phyloP scores from a whole-genome alignment of 306 rosid genomes.

The Potentilla sterilis region DNA sequence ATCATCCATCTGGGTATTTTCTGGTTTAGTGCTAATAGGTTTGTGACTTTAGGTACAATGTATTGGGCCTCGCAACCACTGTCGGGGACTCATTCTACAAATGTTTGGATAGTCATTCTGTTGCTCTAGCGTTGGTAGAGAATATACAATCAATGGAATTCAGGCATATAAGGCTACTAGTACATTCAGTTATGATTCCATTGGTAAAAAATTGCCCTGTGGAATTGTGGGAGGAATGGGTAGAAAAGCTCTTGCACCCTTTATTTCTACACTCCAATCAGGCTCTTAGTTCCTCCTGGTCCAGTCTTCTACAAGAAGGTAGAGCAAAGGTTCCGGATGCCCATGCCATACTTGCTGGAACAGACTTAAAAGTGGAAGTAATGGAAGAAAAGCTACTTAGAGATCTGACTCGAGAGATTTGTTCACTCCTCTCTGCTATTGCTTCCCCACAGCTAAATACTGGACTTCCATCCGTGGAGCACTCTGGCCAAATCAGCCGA shows the following conservation, averaged over 20 bases:
- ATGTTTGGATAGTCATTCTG: constrained; percentile 59
- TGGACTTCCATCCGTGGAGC: constrained; percentile 83
- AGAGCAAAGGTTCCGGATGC: constrained; percentile 91
- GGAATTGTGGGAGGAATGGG: constrained; percentile 87
- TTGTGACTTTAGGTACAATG: constrained; percentile 61
- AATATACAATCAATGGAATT: constrained; percentile 93
- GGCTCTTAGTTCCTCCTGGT: constrained; percentile 79
- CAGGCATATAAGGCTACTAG: constrained; percentile 89
- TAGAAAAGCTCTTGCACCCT: constrained; percentile 82
- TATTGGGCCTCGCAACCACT: constrained; percentile 87
- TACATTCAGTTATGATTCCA: constrained; percentile 79
- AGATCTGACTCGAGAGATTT: constrained; percentile 83
- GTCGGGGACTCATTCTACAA: constrained; percentile 80
- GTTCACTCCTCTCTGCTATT: constrained; percentile 65
- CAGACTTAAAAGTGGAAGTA: constrained; percentile 89
- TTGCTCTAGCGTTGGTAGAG: constrained; percentile 78
- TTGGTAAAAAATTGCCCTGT: constrained; percentile 76
- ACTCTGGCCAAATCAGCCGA: constrained; percentile 76
- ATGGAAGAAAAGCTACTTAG: constrained; percentile 90
- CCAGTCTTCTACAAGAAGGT: constrained; percentile 79
- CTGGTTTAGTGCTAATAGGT: constrained; percentile 23
- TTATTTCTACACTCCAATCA: constrained; percentile 67
- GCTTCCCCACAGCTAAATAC: constrained; percentile 73
- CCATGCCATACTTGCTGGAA: constrained; percentile 58
- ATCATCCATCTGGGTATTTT: constrained; percentile 11